A percentile compares a stretch with the other conserved stretches of the same genome.
These are phyloP conservation scores for Pestalotiopsis sp. DNA, from an alignment of 2,329 filamentous ascomycete genomes.

Conservation along the genomic window DNA sequence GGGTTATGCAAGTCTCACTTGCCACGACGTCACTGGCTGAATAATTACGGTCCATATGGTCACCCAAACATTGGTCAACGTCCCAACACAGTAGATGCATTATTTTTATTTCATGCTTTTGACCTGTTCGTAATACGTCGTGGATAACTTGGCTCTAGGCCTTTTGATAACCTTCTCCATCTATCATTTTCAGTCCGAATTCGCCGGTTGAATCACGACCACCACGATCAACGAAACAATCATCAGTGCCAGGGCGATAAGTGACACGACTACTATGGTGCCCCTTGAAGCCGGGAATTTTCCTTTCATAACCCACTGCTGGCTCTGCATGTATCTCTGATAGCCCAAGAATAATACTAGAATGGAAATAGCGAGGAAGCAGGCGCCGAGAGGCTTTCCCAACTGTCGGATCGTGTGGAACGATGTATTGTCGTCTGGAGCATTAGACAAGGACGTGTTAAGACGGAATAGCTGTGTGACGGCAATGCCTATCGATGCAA, in stretches of 20 bases:
- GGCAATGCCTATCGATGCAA: constrained; percentile 81
- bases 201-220: constrained; percentile 51
- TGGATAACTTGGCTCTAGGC: background rate
- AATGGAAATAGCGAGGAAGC: constrained; percentile 77
- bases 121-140: background rate
- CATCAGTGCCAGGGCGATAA: constrained; percentile 67
- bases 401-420: constrained; percentile 58
- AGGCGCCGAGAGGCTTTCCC: constrained; percentile 74
- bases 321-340: constrained; percentile 75
- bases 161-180: background rate
- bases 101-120: background rate
- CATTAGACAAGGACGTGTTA: constrained; percentile 63
- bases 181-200: background rate
- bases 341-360: constrained; percentile 76
- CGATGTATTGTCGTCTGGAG: constrained; percentile 35
- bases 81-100: background rate
- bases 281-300: constrained; percentile 81
- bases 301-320: constrained; percentile 78
- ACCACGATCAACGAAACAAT: constrained; percentile 62
- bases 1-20: background rate
- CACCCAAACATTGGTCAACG: background rate
- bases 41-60: background rate
- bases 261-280: constrained; percentile 70
- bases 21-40: background rate
- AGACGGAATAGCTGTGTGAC: constrained; percentile 85